phyloP scores from a whole-genome alignment of 2,329 filamentous ascomycete genomes.

The Cercospora sojina region DNA sequence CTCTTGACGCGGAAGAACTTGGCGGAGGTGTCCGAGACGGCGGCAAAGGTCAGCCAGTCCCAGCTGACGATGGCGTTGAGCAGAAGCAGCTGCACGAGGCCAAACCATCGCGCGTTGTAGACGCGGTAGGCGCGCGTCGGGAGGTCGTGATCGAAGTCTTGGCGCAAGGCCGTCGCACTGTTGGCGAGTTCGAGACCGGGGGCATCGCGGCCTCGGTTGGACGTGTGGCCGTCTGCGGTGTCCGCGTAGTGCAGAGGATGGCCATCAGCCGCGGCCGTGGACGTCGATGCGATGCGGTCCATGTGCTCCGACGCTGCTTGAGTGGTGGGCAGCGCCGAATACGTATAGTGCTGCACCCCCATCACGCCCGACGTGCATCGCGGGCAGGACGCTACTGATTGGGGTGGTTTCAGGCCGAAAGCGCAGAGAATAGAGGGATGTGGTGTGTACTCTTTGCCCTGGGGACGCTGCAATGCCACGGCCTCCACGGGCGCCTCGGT shows the following conservation, averaged over 20 bases:
- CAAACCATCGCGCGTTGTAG: constrained; percentile 89
- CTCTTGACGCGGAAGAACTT: constrained; percentile 73
- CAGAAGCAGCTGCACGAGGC: constrained; percentile 76
- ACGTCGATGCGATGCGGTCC: background rate
- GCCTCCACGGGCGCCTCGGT: background rate
- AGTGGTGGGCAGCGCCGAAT: background rate
- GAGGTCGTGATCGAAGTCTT: constrained; percentile 11
- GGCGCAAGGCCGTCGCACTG: constrained; percentile 12
- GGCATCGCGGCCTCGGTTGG: background rate
- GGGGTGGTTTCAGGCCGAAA: background rate
- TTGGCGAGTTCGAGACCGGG: background rate
- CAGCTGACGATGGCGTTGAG: constrained; percentile 92
- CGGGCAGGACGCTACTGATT: background rate
- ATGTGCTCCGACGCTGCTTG: background rate
- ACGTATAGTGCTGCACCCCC: background rate
- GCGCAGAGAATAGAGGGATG: background rate
- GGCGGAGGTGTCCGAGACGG: constrained; percentile 72
- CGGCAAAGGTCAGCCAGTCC: constrained; percentile 95
- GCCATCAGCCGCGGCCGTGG: background rate
- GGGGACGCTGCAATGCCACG: background rate
- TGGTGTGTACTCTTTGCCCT: background rate
- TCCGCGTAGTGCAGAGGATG: background rate
- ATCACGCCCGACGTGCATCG: background rate
- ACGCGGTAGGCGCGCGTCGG: constrained; percentile 44
- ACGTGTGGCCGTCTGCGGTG: background rate